These are phyloP conservation scores for Ephemerocybe angulata DNA, from an alignment of 768 basidiomycete genomes.

Conservation along the genomic window DNA sequence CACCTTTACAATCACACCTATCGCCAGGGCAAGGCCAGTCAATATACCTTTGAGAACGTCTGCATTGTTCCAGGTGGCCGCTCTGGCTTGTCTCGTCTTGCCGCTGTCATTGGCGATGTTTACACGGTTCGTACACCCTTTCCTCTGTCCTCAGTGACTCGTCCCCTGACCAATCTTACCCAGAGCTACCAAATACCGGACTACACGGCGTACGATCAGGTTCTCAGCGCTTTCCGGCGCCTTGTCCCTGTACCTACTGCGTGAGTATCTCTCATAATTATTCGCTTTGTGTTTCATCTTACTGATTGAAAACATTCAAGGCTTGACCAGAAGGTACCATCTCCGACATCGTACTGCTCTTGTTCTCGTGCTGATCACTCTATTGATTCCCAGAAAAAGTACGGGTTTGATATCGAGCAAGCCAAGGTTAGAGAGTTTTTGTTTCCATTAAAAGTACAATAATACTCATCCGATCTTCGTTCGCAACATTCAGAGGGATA, in stretches of 20 bases:
- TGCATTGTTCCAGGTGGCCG: constrained; percentile 95
- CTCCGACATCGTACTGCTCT: constrained; percentile 22
- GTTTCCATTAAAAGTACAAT: neutral
- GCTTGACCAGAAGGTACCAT: constrained; percentile 37
- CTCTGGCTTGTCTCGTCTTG: constrained; percentile 84
- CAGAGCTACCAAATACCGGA: constrained; percentile 90
- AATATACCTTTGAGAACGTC: constrained; percentile 91
- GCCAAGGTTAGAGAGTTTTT: constrained; percentile 51
- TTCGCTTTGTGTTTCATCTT: neutral
- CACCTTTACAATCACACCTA: constrained; percentile 86
- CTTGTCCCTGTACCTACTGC: constrained; percentile 89
- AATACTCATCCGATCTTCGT: neutral
- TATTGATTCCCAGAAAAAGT: constrained; percentile 45
- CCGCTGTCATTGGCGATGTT: constrained; percentile 88
- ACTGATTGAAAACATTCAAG: constrained; percentile 21
- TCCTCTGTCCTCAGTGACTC: neutral
- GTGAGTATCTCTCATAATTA: constrained; percentile 38
- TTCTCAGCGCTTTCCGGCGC: constrained; percentile 80
- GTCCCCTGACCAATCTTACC: constrained; percentile 8
- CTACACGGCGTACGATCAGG: constrained; percentile 86
- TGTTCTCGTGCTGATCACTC: constrained; percentile 1
- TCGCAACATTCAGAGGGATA: constrained; percentile 54
- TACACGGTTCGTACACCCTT: constrained; percentile 55
- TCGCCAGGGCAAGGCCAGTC: constrained; percentile 71
- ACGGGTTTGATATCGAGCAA: constrained; percentile 75